phyloP scores from a whole-genome alignment of 176 grass and related monocot species.

The Carex cristatella region DNA sequence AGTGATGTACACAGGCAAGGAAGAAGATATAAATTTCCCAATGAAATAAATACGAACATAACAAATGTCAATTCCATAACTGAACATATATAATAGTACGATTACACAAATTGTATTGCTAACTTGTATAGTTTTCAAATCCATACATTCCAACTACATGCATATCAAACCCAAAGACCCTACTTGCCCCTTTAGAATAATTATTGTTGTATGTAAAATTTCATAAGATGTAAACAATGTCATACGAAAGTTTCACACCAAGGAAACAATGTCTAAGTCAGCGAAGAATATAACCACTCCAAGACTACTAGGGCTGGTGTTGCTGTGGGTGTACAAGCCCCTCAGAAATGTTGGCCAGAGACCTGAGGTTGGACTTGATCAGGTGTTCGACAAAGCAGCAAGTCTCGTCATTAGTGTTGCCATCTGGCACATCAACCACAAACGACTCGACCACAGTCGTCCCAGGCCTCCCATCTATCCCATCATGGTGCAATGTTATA shows the following conservation, averaged over 20 bases:
- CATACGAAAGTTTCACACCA: background rate
- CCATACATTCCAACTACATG: background rate
- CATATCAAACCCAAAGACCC: background rate
- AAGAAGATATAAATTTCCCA: background rate
- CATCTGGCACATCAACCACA: conserved; percentile 75
- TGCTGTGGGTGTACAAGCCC: background rate
- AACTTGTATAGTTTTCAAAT: background rate
- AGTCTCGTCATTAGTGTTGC: conserved; percentile 79
- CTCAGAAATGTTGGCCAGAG: conserved; percentile 64
- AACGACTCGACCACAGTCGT: conserved; percentile 82
- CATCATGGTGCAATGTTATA: conserved; percentile 65
- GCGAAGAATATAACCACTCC: background rate
- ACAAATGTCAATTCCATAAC: background rate
- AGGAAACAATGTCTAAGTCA: background rate
- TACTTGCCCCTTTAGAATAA: background rate
- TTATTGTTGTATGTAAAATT: background rate
- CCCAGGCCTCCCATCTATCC: conserved; percentile 55
- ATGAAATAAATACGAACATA: background rate
- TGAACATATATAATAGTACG: background rate
- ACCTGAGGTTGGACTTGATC: conserved; percentile 92
- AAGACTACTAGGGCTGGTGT: background rate
- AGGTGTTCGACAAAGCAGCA: conserved; percentile 80
- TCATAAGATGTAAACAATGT: background rate
- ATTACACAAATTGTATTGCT: background rate
- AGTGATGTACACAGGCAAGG: background rate